phyloP scores from a whole-genome alignment of 495 filamentous ascomycete genomes.

The Trichodelitschia bisporula region DNA sequence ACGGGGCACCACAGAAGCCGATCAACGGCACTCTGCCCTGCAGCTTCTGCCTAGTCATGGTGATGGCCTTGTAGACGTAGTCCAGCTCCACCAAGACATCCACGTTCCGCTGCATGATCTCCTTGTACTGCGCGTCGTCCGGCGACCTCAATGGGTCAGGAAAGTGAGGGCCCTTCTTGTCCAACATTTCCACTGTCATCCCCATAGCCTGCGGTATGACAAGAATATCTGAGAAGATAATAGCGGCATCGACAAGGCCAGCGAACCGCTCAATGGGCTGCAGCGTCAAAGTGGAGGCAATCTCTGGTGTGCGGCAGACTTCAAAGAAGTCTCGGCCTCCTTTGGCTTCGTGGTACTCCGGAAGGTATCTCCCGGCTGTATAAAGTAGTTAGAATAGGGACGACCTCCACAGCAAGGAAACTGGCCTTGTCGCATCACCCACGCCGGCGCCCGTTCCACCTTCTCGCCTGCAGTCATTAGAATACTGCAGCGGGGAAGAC shows the following conservation, averaged over 20 bases:
- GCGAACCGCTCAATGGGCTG: slow-evolving; percentile 83
- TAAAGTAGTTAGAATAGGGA: slow-evolving; percentile 2
- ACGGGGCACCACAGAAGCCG: slow-evolving; percentile 94
- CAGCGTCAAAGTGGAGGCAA: slow-evolving; percentile 73
- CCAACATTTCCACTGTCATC: slow-evolving; percentile 90
- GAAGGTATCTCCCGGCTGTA: slow-evolving; percentile 82
- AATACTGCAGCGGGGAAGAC: slow-evolving; percentile 1
- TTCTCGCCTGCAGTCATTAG: slow-evolving; percentile 39
- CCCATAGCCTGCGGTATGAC: slow-evolving; percentile 96
- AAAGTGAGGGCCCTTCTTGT: slow-evolving; percentile 87
- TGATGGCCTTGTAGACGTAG: slow-evolving; percentile 91
- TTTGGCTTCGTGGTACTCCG: slow-evolving; percentile 92
- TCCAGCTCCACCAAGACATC: slow-evolving; percentile 63
- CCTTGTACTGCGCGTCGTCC: slow-evolving; percentile 52
- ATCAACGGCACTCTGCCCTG: slow-evolving; percentile 72
- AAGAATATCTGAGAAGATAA: slow-evolving; percentile 96
- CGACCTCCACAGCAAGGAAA: neutral
- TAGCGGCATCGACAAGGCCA: slow-evolving; percentile 83
- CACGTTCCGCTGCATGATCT: slow-evolving; percentile 50
- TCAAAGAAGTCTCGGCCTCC: slow-evolving; percentile 79
- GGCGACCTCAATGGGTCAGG: slow-evolving; percentile 59
- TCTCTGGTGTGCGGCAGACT: slow-evolving; percentile 80
- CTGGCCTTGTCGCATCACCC: slow-evolving; percentile 90
- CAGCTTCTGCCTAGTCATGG: slow-evolving; percentile 69
- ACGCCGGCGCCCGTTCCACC: slow-evolving; percentile 79